Base-by-base conservation (phyloP, 2,329 filamentous ascomycete species). In the Ascosphaera acerosa region DNA sequence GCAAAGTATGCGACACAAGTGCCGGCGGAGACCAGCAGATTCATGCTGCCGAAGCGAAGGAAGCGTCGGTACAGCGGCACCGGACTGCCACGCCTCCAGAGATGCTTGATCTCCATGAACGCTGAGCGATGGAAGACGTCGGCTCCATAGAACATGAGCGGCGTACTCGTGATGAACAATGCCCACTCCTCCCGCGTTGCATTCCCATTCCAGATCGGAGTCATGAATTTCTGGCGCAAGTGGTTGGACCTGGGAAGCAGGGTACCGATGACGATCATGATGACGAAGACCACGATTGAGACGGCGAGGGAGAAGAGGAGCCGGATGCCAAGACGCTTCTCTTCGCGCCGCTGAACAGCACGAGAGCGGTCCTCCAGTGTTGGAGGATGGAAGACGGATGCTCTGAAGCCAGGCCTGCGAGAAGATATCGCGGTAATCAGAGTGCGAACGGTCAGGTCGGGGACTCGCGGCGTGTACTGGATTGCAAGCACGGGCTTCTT, bases 11-110 rank as follows among this genome's bases (percentile, higher is more conserved):
- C 82, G 36, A 92, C 78, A 2, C 69, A 74, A 0, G 82, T 90
- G 4, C 81, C 82, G 2, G 90, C 61, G 5, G 76, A 87, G 52
- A 92, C 82, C 36, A 92, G 63, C 56, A 89, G 74, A 46, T 90
- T 90, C 82, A 92, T 92, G 55, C 81, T 91, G 6, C 82, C 82
- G 44, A 92, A 92, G n/a, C 76, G 70, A 48, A 81, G 80, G 44
- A 92, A 82, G 10, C 82, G 62, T 40, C 73, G 65, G 10, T 76
- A 42, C 3, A 89, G 47, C 0, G 78, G 76, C 1, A 72, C 72
- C 22, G 63, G 66, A 45, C 78, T 90, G 17, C 69, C 66, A 2
- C 57, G 68, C 15, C 74, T 64, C 82, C 82, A 92, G 38, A 91
- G 58, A 0, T 70, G 62, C 36, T 61, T 60, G 9, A 92, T 54